phyloP scores from a whole-genome alignment of 2,329 filamentous ascomycete genomes.

The Diplocarpon mali region DNA sequence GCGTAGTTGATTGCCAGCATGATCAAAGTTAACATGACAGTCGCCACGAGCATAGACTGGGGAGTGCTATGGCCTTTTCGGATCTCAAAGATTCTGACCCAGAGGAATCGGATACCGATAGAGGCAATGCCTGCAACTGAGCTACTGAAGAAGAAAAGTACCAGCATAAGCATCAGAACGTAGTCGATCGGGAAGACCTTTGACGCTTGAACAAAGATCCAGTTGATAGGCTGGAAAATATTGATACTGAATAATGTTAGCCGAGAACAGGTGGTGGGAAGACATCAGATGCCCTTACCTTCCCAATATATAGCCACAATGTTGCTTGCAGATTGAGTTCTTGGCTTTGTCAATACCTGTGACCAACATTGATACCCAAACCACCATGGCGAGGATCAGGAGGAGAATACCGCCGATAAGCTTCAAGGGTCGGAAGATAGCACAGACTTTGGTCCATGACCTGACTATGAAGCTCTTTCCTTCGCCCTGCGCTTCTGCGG shows the following conservation, averaged over 20 bases:
- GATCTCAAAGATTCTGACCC: conserved; percentile 88
- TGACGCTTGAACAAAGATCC: conserved; percentile 70
- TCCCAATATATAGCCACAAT: conserved; percentile 85
- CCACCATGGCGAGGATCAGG: conserved; percentile 59
- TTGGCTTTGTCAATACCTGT: conserved; percentile 93
- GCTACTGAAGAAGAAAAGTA: conserved; percentile 79
- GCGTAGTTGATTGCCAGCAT: conserved; percentile 88
- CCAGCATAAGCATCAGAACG: conserved; percentile 71
- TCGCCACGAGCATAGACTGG: conserved; percentile 83
- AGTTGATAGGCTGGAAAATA: conserved; percentile 93
- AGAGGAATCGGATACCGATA: conserved; percentile 90
- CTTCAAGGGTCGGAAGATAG: conserved; percentile 79
- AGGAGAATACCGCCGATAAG: conserved; percentile 74
- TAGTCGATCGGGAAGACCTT: conserved; percentile 89
- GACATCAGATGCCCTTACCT: conserved; percentile 22
- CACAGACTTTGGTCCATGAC: conserved; percentile 69
- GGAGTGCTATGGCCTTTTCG: conserved; percentile 80
- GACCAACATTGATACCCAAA: conserved; percentile 89
- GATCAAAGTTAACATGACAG: conserved; percentile 81
- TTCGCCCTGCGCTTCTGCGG: conserved; percentile 69
- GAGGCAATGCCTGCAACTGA: conserved; percentile 78
- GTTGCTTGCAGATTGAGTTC: conserved; percentile 83
- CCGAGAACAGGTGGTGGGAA: background rate
- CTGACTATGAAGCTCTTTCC: conserved; percentile 63
- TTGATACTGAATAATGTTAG: conserved; percentile 48